A percentile compares a stretch with the other conserved stretches of the same genome.
phyloP scores from a whole-genome alignment of 176 grass and related monocot species.

The Aechmea fasciata region DNA sequence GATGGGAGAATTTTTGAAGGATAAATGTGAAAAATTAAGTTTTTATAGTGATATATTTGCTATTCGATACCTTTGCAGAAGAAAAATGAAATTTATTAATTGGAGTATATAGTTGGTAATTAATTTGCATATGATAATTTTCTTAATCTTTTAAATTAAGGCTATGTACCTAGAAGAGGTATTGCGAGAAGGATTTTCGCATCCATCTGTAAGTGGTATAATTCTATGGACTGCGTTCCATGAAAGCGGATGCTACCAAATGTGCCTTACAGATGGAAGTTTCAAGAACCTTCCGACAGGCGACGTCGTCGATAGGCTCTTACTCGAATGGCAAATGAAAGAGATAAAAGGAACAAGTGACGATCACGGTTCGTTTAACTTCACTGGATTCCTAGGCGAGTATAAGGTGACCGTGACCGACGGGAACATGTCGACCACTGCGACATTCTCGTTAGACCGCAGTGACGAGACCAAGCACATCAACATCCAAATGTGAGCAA shows the following conservation, averaged over 20 bases:
- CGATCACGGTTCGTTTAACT: conserved; percentile 61
- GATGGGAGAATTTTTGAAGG: no score
- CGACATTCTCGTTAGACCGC: conserved; percentile 41
- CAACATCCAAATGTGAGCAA: conserved; percentile 34
- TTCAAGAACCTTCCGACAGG: conserved; percentile 58
- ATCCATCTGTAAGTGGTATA: conserved; percentile 70
- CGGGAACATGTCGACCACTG: conserved; percentile 32
- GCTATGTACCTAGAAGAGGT: conserved; percentile 64
- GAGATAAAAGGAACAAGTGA: conserved; percentile 47
- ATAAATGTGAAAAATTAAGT: no score
- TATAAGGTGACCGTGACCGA: conserved; percentile 42
- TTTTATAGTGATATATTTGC: no score
- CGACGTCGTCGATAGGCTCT: conserved; percentile 57
- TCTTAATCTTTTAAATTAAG: conserved; percentile 19
- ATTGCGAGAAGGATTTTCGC: conserved; percentile 62
- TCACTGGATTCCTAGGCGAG: conserved; percentile 56
- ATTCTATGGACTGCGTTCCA: conserved; percentile 73
- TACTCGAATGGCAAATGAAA: conserved; percentile 61
- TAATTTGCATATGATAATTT: neutral
- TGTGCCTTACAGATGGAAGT: conserved; percentile 65
- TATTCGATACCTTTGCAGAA: no score
- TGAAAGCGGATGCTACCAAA: conserved; percentile 62
- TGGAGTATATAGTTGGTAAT: no score
- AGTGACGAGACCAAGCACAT: conserved; percentile 71
- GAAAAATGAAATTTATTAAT: no score